These are phyloP conservation scores for Globisporangium radiosum DNA, from an alignment of 352 stramenopile species.

Conservation along the genomic window DNA sequence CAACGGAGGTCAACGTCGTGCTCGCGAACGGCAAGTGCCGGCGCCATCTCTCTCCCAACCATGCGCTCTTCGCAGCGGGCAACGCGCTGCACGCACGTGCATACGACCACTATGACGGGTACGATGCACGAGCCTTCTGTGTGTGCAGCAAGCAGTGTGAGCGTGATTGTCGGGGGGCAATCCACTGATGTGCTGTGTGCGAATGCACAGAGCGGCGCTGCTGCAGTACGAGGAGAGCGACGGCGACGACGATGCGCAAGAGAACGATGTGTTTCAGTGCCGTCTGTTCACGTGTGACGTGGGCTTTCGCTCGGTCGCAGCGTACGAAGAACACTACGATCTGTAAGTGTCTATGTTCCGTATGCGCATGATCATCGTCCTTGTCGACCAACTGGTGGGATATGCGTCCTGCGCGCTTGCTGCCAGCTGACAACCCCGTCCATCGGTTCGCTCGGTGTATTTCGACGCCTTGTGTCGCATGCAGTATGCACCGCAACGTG, in stretches of 20 bases:
- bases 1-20: slow-evolving; percentile 27
- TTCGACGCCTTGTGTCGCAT: not conserved
- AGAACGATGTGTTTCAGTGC: slow-evolving; percentile 24
- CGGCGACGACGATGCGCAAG: slow-evolving; percentile 1
- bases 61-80: slow-evolving; percentile 36
- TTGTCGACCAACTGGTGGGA: no score
- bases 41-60: slow-evolving; percentile 44
- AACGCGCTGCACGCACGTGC: slow-evolving; percentile 34
- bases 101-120: slow-evolving; percentile 36
- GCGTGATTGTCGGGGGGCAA: not conserved
- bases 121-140: not conserved
- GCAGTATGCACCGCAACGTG: slow-evolving; percentile 32
- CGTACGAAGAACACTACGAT: slow-evolving; percentile 62
- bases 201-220: not conserved
- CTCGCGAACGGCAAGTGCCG: slow-evolving; percentile 39
- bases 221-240: slow-evolving; percentile 5
- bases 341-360: slow-evolving; percentile 28
- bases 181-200: not conserved
- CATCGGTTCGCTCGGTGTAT: no score
- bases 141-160: not conserved
- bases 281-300: slow-evolving; percentile 39
- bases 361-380: no score
- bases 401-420: no score
- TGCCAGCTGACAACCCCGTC: no score
- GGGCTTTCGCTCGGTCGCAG: slow-evolving; percentile 31